Percentiles rank a stretch among this genome's conserved stretches.
These are phyloP conservation scores for Salix koriyanagi DNA, from an alignment of 345 rosid genomes.

Conservation along the genomic window DNA sequence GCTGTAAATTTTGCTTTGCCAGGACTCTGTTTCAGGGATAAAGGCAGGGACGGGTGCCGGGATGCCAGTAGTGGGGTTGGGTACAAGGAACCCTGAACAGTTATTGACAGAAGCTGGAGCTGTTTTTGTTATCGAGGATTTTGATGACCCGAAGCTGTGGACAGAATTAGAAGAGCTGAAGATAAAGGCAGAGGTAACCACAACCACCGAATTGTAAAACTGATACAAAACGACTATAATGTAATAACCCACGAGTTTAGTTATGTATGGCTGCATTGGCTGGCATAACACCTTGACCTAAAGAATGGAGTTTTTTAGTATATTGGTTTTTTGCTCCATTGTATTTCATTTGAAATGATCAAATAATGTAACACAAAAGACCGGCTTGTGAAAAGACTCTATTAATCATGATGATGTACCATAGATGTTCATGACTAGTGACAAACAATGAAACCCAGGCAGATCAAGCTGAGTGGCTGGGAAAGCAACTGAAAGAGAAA, in stretches of 20 bases:
- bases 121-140: slow-evolving; percentile 59
- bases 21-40: slow-evolving; percentile 88
- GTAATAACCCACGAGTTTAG: not conserved
- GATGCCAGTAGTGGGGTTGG: slow-evolving; percentile 74
- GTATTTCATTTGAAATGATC: not conserved
- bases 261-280: not conserved
- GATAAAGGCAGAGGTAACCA: slow-evolving; percentile 20
- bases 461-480: too few relatives aligned
- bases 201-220: not conserved
- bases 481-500: too few relatives aligned
- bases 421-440: too few relatives aligned
- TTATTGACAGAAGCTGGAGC: slow-evolving; percentile 67
- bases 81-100: slow-evolving; percentile 68
- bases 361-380: too few relatives aligned
- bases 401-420: too few relatives aligned
- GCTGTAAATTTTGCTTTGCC: not conserved
- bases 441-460: too few relatives aligned
- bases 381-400: too few relatives aligned
- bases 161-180: slow-evolving; percentile 69
- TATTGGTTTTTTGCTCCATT: not conserved
- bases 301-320: not conserved
- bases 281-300: not conserved
- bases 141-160: slow-evolving; percentile 73
- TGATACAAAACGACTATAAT: not conserved
- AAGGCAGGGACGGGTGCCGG: slow-evolving; percentile 94